These are phyloP conservation scores for Corymbia calophylla DNA, from an alignment of 441 rosid genomes.

Conservation along the genomic window DNA sequence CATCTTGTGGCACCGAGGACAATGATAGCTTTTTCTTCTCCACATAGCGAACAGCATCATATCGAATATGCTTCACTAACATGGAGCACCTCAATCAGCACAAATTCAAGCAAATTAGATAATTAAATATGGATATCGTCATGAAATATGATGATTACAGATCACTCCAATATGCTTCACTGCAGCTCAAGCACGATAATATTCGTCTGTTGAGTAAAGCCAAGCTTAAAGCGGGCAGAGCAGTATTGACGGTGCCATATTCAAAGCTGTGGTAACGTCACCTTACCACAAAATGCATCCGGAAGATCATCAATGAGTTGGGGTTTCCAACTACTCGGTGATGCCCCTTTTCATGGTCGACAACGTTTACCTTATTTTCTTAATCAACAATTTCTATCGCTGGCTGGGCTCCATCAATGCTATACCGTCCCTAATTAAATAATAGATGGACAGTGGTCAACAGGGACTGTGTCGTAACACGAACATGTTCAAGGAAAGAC, in stretches of 20 bases:
- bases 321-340: neutral
- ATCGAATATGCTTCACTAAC: conserved; percentile 42
- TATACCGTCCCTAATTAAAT: neutral
- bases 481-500: neutral
- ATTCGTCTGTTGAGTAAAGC: neutral
- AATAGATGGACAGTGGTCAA: neutral
- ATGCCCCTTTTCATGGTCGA: neutral
- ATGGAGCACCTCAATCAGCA: neutral
- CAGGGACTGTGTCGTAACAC: neutral
- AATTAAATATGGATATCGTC: neutral
- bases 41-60: conserved; percentile 76
- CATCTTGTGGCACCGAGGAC: conserved; percentile 69
- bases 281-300: neutral
- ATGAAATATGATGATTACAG: neutral
- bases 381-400: neutral
- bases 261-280: neutral
- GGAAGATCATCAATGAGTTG: conserved; percentile 1
- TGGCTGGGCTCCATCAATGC: neutral
- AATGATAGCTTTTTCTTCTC: conserved; percentile 77
- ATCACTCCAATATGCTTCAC: neutral
- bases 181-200: neutral
- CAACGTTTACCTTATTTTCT: neutral
- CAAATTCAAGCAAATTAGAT: neutral
- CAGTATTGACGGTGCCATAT: neutral
- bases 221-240: neutral